phyloP scores from a whole-genome alignment of 2,329 filamentous ascomycete species.

The Ophiocordyceps australis region DNA sequence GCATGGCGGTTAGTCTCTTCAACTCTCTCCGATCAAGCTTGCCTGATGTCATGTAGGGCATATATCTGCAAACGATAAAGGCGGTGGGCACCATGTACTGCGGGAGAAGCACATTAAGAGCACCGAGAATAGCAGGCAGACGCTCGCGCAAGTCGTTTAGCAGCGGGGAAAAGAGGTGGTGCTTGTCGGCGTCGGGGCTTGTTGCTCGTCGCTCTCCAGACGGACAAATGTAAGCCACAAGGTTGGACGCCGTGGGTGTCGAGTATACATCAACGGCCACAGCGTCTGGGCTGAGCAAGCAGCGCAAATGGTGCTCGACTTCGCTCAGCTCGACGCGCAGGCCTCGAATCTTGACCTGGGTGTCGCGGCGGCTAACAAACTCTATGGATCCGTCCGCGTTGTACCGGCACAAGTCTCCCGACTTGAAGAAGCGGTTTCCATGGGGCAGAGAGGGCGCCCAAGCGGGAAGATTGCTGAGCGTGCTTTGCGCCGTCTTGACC shows the following conservation, averaged over 20 bases:
- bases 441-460: neutral
- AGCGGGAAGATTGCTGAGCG: neutral
- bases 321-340: constrained; percentile 1
- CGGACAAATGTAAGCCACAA: neutral
- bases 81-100: constrained; percentile 3
- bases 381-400: constrained; percentile 1
- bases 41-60: constrained; percentile 2
- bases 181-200: neutral
- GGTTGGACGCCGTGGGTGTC: neutral
- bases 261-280: neutral
- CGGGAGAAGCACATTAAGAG: neutral
- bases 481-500: neutral
- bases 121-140: no score
- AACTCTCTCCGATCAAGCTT: constrained; percentile 3
- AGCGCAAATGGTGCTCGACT: constrained; percentile 1
- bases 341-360: constrained; percentile 1
- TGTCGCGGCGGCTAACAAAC: constrained; percentile 1
- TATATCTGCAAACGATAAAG: constrained; percentile 2
- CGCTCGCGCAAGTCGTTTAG: no score
- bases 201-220: neutral
- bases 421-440: neutral
- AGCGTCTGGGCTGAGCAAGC: neutral
- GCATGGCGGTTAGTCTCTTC: neutral
- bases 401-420: constrained; percentile 1
- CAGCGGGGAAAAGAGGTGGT: neutral